These are phyloP conservation scores for Salinomyces thailandicus DNA, from an alignment of 2,329 filamentous ascomycete species.

Conservation along the genomic window DNA sequence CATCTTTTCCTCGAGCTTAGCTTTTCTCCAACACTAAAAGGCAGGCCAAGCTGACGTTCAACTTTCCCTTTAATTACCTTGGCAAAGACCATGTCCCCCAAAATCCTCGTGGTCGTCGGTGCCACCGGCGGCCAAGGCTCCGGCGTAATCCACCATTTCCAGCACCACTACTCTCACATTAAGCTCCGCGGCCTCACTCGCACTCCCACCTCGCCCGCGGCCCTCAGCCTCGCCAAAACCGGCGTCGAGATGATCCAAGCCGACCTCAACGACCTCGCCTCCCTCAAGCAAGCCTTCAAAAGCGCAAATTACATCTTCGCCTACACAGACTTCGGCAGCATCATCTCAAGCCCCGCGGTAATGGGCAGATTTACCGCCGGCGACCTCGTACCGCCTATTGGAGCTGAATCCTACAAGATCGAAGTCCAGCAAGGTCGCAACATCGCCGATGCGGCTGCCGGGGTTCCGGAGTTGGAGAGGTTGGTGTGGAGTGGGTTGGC, in stretches of 20 bases:
- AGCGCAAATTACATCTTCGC: slow-evolving; percentile 31
- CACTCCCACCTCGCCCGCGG: slow-evolving; percentile 29
- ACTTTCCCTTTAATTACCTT: no score
- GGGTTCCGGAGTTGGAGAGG: slow-evolving; percentile 24
- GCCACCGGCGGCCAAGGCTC: slow-evolving; percentile 15
- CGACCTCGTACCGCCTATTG: slow-evolving; percentile 5
- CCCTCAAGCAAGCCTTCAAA: slow-evolving; percentile 27
- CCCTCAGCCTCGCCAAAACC: slow-evolving; percentile 20
- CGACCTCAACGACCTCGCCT: slow-evolving; percentile 25
- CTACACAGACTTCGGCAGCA: slow-evolving; percentile 11
- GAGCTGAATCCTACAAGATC: slow-evolving; percentile 35
- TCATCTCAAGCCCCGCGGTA: slow-evolving; percentile 6
- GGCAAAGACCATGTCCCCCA: no score
- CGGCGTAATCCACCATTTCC: slow-evolving; percentile 13
- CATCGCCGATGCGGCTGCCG: slow-evolving; percentile 42
- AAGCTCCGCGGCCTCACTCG: slow-evolving; percentile 33
- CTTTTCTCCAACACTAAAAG: no score
- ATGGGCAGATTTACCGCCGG: slow-evolving; percentile 4
- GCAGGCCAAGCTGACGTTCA: no score
- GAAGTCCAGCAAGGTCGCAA: slow-evolving; percentile 46
- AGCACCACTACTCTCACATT: slow-evolving; percentile 7
- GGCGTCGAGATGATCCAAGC: slow-evolving; percentile 31
- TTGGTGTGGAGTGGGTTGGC: slow-evolving; percentile 31
- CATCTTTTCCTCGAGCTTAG: no score
- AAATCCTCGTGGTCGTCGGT: slow-evolving; percentile 14